phyloP scores from a whole-genome alignment of 176 grass and related monocot genomes.

The Pontederia paniculata region DNA sequence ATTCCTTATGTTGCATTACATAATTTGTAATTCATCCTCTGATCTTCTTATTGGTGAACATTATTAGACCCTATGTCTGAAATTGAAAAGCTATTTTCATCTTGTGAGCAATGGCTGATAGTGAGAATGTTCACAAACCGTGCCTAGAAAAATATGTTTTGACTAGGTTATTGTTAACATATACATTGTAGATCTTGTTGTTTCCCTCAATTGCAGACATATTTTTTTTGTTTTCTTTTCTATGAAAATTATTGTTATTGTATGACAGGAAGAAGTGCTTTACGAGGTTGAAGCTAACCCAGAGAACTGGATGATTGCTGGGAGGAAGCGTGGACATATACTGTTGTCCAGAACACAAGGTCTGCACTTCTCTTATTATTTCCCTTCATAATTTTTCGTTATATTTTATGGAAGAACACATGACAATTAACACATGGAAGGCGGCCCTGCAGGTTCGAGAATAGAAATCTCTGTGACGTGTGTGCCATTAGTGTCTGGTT shows the following conservation, averaged over 20 bases:
- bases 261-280: constrained; percentile 66
- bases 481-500: constrained; percentile 79
- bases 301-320: constrained; percentile 98
- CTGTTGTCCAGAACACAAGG: constrained; percentile 55
- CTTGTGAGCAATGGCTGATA: too few species aligned
- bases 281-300: constrained; percentile 81
- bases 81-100: too few species aligned
- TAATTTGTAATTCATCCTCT: too few species aligned
- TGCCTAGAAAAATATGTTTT: too few species aligned
- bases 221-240: too few species aligned
- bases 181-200: too few species aligned
- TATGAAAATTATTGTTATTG: neutral
- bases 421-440: constrained; percentile 12
- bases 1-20: too few species aligned
- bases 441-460: constrained; percentile 59
- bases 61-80: too few species aligned
- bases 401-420: neutral
- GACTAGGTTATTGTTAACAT: too few species aligned
- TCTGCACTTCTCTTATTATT: constrained; percentile 8
- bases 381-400: neutral
- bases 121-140: too few species aligned
- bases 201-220: too few species aligned
- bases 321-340: constrained; percentile 75
- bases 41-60: too few species aligned
- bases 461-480: constrained; percentile 89